Conservation (phyloP, 768 basidiomycete species). For the Cystobasidium tubakii region DNA sequence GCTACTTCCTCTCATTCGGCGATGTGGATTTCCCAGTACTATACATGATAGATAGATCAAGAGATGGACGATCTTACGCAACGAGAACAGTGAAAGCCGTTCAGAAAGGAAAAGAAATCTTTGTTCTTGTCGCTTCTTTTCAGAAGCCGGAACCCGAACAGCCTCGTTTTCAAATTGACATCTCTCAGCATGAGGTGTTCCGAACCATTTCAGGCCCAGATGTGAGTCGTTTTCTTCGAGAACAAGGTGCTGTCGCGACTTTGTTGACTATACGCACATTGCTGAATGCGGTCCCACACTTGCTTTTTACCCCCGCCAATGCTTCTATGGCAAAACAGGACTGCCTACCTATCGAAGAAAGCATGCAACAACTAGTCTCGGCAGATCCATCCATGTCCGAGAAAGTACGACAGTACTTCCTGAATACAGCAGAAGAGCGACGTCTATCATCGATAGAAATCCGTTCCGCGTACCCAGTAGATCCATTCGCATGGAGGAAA, state of each 20-base stretch:
- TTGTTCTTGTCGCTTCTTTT: conserved; percentile 45
- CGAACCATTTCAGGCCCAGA: conserved; percentile 4
- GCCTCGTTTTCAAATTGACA: conserved; percentile 37
- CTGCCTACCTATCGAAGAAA: conserved; percentile 43
- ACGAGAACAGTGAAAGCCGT: conserved; percentile 43
- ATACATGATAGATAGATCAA: conserved; percentile 43
- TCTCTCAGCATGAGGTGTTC: conserved; percentile 12
- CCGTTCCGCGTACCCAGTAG: conserved; percentile 40
- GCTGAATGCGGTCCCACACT: neutral
- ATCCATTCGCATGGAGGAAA: neutral
- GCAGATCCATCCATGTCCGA: conserved; percentile 34
- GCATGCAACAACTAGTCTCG: conserved; percentile 37
- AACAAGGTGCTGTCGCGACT: neutral
- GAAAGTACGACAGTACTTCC: conserved; percentile 40
- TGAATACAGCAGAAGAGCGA: conserved; percentile 40
- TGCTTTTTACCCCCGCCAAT: neutral
- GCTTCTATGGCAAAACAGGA: conserved; percentile 21
- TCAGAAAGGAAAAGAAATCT: conserved; percentile 45
- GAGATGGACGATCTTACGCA: conserved; percentile 43
- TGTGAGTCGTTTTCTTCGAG: too few relatives aligned
- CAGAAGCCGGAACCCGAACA: conserved; percentile 44
- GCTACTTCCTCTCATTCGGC: conserved; percentile 45
- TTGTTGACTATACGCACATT: neutral
- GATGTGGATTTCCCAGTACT: conserved; percentile 45
- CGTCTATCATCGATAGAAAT: conserved; percentile 44